phyloP scores from a whole-genome alignment of 2,329 filamentous ascomycete genomes.

The Pseudogymnoascus sp. region DNA sequence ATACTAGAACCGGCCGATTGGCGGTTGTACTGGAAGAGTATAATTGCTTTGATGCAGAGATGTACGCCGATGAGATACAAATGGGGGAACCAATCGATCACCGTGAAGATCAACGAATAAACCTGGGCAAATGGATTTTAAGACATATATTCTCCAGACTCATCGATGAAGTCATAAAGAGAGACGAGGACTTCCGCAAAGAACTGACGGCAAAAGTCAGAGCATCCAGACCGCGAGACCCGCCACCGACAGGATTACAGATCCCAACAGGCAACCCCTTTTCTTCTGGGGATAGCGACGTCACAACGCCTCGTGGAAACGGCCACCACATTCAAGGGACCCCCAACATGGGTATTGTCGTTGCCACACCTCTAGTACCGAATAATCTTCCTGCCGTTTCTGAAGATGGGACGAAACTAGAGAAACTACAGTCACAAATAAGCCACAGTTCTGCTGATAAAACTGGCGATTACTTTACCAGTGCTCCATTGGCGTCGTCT shows the following conservation, averaged over 20 bases:
- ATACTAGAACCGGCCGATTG: conserved; percentile 84
- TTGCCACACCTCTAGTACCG: conserved; percentile 57
- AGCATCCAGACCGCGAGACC: conserved; percentile 27
- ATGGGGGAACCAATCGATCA: conserved; percentile 71
- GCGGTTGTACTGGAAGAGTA: conserved; percentile 89
- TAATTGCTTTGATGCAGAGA: conserved; percentile 94
- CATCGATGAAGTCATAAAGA: conserved; percentile 81
- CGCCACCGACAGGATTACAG: conserved; percentile 50
- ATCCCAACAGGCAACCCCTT: conserved; percentile 36
- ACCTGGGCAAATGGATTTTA: conserved; percentile 92
- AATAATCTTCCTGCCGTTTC: conserved; percentile 39
- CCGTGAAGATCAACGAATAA: conserved; percentile 90
- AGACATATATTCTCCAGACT: conserved; percentile 85
- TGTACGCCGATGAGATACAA: conserved; percentile 86
- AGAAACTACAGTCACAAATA: conserved; percentile 48
- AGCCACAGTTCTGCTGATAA: conserved; percentile 57
- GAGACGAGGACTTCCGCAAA: conserved; percentile 68
- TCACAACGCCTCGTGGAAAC: conserved; percentile 51
- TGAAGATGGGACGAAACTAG: conserved; percentile 43
- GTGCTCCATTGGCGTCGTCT: conserved; percentile 43
- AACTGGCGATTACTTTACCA: conserved; percentile 69
- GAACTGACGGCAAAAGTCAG: conserved; percentile 57
- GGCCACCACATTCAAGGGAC: conserved; percentile 58
- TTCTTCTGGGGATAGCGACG: conserved; percentile 31
- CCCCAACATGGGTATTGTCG: conserved; percentile 69